phyloP scores from a whole-genome alignment of 441 rosid genomes.

The Cnidoscolus chayamansa region DNA sequence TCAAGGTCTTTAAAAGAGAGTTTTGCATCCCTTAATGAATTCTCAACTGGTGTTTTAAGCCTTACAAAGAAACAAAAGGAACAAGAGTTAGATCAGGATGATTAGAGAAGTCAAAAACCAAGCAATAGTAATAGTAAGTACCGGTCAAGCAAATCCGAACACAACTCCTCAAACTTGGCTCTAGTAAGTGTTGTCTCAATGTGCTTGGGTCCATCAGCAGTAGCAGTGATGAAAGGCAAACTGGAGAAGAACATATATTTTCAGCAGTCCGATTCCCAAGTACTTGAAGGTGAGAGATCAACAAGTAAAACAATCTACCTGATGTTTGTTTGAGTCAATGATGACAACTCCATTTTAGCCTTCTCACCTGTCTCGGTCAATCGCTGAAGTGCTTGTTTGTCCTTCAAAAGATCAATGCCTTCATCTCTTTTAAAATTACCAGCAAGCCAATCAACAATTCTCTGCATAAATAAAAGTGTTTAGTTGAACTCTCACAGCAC shows the following conservation, averaged over 20 bases:
- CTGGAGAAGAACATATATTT: conserved; percentile 30
- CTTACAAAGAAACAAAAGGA: conserved; percentile 25
- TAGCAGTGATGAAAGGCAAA: conserved; percentile 94
- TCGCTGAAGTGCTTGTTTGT: conserved; percentile 95
- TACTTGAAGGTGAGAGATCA: neutral
- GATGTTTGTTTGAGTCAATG: conserved; percentile 78
- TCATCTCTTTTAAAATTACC: conserved; percentile 69
- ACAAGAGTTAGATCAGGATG: too few relatives aligned
- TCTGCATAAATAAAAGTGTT: conserved; percentile 34
- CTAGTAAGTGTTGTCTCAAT: conserved; percentile 88
- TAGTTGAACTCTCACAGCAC: neutral
- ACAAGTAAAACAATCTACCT: conserved; percentile 29
- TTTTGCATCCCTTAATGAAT: conserved; percentile 76
- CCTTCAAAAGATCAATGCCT: conserved; percentile 89
- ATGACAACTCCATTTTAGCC: conserved; percentile 93
- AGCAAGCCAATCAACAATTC: conserved; percentile 96
- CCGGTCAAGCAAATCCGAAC: conserved; percentile 90
- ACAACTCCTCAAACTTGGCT: conserved; percentile 84
- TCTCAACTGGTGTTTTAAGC: conserved; percentile 82
- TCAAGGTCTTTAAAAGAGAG: conserved; percentile 73
- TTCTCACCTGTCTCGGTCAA: conserved; percentile 94
- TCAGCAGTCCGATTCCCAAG: conserved; percentile 18
- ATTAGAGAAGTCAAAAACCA: neutral
- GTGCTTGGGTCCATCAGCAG: conserved; percentile 96
- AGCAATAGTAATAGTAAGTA: conserved; percentile 12